A percentile compares a stretch with the other conserved stretches of the same genome.
Evolutionary conservation across 495 filamentous ascomycete genomes (phyloP).

Genomic region (Hyaloscypha hepaticicola): DNA sequence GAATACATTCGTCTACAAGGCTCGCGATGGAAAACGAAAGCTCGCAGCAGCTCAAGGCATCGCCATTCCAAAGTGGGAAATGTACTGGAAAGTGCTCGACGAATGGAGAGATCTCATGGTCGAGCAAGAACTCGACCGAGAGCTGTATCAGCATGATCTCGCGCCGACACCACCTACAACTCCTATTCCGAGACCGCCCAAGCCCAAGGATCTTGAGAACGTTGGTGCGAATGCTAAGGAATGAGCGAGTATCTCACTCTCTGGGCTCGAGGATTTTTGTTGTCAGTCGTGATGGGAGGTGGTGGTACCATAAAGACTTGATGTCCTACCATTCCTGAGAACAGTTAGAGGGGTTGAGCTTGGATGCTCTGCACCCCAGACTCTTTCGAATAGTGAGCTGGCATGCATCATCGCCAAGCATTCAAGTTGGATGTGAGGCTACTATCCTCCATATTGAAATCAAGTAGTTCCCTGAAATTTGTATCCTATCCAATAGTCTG

Average conservation of each 20-base stretch:
- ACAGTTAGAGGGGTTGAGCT: not conserved
- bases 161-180: not conserved
- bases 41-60: not conserved
- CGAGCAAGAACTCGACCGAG: not conserved
- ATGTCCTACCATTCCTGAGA: not conserved
- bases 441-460: not conserved
- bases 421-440: too few relatives aligned
- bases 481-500: not conserved
- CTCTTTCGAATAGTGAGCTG: not conserved
- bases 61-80: not conserved
- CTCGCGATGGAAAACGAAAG: not conserved
- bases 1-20: not conserved
- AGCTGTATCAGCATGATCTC: not conserved
- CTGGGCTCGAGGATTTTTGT: not conserved
- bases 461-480: not conserved
- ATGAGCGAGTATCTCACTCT: not conserved
- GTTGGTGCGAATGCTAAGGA: not conserved
- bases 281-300: not conserved
- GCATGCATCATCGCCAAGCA: not conserved
- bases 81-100: not conserved
- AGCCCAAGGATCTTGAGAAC: not conserved
- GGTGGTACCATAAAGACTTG: not conserved
- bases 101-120: slow-evolving; percentile 1
- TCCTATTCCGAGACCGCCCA: not conserved
- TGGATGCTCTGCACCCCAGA: not conserved